These are phyloP conservation scores for Bipolaris zeicola DNA, from an alignment of 2,329 filamentous ascomycete genomes.

Conservation along the genomic window DNA sequence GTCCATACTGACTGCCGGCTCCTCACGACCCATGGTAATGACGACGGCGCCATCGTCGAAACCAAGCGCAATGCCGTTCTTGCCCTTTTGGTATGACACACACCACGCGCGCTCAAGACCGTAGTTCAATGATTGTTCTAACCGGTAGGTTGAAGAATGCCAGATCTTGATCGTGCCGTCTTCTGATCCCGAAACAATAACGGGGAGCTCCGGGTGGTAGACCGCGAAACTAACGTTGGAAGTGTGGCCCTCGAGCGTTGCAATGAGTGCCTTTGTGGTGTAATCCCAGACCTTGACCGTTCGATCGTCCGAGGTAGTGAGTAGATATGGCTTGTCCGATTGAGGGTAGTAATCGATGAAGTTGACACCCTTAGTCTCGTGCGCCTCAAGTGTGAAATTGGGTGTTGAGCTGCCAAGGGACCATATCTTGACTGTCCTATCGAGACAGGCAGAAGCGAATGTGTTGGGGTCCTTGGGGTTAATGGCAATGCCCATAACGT, in stretches of 20 bases:
- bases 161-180: constrained; percentile 98
- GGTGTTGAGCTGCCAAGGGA: constrained; percentile 90
- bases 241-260: constrained; percentile 93
- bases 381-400: constrained; percentile 95
- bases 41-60: constrained; percentile 98
- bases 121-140: constrained; percentile 96
- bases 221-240: constrained; percentile 98
- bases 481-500: constrained; percentile 95
- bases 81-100: constrained; percentile 91
- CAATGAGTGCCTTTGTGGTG: constrained; percentile 95
- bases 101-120: constrained; percentile 97
- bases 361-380: constrained; percentile 97
- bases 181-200: constrained; percentile 97
- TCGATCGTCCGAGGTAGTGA: constrained; percentile 94
- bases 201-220: constrained; percentile 94
- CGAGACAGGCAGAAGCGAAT: constrained; percentile 91
- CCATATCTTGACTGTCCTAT: constrained; percentile 98
- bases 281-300: constrained; percentile 99
- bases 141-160: constrained; percentile 96
- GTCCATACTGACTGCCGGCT: constrained; percentile 98
- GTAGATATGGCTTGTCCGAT: constrained; percentile 78
- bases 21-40: constrained; percentile 95
- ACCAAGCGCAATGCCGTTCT: constrained; percentile 92
- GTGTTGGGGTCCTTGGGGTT: constrained; percentile 87
- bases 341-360: constrained; percentile 87